Evolutionary conservation across 2,329 filamentous ascomycete species (phyloP).

Genomic region (Fusarium chlamydosporum): DNA sequence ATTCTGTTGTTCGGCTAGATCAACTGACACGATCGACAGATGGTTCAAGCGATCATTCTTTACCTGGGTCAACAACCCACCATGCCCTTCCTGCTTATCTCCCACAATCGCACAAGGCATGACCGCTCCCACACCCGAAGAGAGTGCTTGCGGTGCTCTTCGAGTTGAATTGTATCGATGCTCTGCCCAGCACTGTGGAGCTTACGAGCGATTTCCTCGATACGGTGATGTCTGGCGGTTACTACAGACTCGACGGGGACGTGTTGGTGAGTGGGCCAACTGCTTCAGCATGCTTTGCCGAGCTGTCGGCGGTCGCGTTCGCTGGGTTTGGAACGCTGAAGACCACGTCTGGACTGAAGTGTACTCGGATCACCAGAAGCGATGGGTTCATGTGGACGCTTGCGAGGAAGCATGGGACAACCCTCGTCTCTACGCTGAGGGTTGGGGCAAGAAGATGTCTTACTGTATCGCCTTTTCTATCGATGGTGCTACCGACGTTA

Average conservation of each 20-base stretch:
- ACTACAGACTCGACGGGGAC: slow-evolving; percentile 86
- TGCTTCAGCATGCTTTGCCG: slow-evolving; percentile 99
- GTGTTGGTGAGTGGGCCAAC: slow-evolving; percentile 96
- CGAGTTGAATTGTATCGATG: slow-evolving; percentile 93
- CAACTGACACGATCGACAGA: slow-evolving; percentile 48
- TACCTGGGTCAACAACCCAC: slow-evolving; percentile 95
- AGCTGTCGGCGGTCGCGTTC: slow-evolving; percentile 88
- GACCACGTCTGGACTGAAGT: slow-evolving; percentile 99
- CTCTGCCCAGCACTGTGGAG: slow-evolving; percentile 79
- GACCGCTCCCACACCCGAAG: slow-evolving; percentile 87
- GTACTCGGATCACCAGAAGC: slow-evolving; percentile 91
- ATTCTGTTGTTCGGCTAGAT: background rate
- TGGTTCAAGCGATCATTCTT: slow-evolving; percentile 99
- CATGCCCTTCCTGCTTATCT: slow-evolving; percentile 83
- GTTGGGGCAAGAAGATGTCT: slow-evolving; percentile 96
- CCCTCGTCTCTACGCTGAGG: slow-evolving; percentile 90
- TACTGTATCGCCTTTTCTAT: slow-evolving; percentile 98
- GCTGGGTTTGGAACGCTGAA: slow-evolving; percentile 99
- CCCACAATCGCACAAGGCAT: slow-evolving; percentile 87
- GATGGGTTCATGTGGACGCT: slow-evolving; percentile 97
- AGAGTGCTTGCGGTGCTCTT: slow-evolving; percentile 87
- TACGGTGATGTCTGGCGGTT: slow-evolving; percentile 97
- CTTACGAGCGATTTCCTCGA: slow-evolving; percentile 89
- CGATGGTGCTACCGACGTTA: slow-evolving; percentile 80
- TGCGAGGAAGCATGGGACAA: slow-evolving; percentile 98